Conservation (phyloP, 768 basidiomycete species). For the Naganishia kalamii region DNA sequence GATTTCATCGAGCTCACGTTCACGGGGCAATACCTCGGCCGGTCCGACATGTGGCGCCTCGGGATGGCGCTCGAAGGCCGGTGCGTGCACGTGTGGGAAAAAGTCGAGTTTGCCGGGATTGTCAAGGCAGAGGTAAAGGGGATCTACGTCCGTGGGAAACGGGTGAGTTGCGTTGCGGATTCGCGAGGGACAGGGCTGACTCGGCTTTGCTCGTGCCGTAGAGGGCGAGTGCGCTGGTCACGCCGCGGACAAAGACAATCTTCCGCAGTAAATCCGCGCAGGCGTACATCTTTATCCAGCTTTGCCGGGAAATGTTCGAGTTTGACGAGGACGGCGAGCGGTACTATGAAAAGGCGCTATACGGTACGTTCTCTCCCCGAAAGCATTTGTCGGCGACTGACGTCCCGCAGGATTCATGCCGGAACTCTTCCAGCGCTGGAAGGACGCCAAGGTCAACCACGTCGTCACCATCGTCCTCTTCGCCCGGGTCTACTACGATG, state of each 20-base stretch:
- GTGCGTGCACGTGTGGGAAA: constrained; percentile 76
- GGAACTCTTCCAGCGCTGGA: constrained; percentile 77
- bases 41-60: constrained; percentile 94
- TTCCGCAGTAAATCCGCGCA: constrained; percentile 87
- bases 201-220: neutral
- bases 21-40: constrained; percentile 88
- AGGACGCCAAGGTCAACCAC: constrained; percentile 77
- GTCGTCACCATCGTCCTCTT: constrained; percentile 90
- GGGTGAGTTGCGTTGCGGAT: constrained; percentile 48
- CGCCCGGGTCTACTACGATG: constrained; percentile 63
- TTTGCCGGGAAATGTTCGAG: constrained; percentile 92
- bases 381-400: neutral
- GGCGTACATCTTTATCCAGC: constrained; percentile 89
- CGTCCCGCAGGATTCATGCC: constrained; percentile 65
- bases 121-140: constrained; percentile 68
- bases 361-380: constrained; percentile 49
- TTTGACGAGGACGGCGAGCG: constrained; percentile 94
- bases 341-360: constrained; percentile 94
- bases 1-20: constrained; percentile 74
- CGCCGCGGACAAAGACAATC: constrained; percentile 74
- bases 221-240: constrained; percentile 62
- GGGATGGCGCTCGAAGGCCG: constrained; percentile 72
- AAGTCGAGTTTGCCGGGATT: constrained; percentile 73
- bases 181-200: neutral
- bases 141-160: constrained; percentile 65